Base-by-base conservation (phyloP, 192 early-diverging fungal genomes). In the Podila epigama region DNA sequence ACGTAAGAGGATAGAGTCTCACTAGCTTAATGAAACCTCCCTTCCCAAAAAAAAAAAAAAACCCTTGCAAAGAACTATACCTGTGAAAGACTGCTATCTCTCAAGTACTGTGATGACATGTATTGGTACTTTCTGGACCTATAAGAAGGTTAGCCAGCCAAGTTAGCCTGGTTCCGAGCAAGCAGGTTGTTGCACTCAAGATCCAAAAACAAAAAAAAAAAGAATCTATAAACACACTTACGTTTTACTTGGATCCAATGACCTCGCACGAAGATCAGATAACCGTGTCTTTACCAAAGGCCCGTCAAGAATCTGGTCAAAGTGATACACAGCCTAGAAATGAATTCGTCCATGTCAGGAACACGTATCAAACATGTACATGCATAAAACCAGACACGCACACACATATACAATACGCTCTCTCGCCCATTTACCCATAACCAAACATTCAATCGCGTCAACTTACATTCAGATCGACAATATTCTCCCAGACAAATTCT, bases 11-110 rank as follows among this genome's bases (percentile, higher is more conserved):
- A n/a, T n/a, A n/a, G n/a, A n/a, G n/a, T n/a, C n/a, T n/a, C n/a
- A n/a, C n/a, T n/a, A n/a, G n/a, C n/a, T n/a, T n/a, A n/a, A n/a
- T n/a, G n/a, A n/a, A n/a, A n/a, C n/a, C n/a, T n/a, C n/a, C n/a
- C 3, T 51, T 50, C 10, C 28, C 40, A 18, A 33, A 32, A 7
- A 42, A 2, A 16, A 11, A 31, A 18, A 12, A 15, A 64, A 31
- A 28, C 15, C 8, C n/a, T 10, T 53, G n/a, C 25, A 31, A 18
- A 15, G n/a, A 51, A 11, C 15, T 68, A 60, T 53, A 87, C 85
- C 79, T 87, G 86, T 32, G 85, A 87, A 32, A 91, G 56, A 63
- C 87, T 89, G 65, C 85, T 89, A 29, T 87, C 89, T 8, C 79
- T 67, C 22, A 91, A 63, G 60, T 81, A 89, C 56, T 88, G 86